Base-by-base conservation (phyloP, 495 filamentous ascomycete species). In the Oidiodendron maius region DNA sequence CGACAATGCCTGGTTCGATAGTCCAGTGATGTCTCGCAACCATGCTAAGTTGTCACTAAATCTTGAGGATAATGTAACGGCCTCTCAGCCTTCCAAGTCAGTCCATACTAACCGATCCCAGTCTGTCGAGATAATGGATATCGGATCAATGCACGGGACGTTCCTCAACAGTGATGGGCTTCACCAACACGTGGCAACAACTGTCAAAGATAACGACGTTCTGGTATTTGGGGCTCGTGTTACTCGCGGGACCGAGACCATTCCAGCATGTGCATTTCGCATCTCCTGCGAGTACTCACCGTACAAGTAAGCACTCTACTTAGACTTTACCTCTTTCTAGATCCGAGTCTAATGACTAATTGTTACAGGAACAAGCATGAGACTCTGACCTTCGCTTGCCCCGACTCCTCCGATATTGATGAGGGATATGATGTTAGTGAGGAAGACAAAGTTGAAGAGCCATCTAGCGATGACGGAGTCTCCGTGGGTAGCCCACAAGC, bases 1-100 rank as follows among this genome's bases (percentile, higher is more conserved):
- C 2, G 61, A 81, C 45, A 96, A 94, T 66, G 83, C 71, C 9
- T 87, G 79, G 72, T 88, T 90, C 51, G 78, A 90, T 25, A 89
- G 81, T 56, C 78, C 86, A 0, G 86, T 94, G 20, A 84, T 96
- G 75, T 93, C 87, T 22, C 75, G 89, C 23, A 62, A 77, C 9
- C 89, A 96, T 68, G 89, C 87, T 10, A 65, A 74, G 42, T 56
- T 95, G 8, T 49, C 58, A 10, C 65, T 73, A 10, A 59, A 70
- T 34, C 28, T 65, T 3, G 59, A 75, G 1, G 48, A 60, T 3
- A 64, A 71, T 60, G 80, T 81, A 53, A 37, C n/a, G 66, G 41
- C 13, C 21, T 10, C 15, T 15, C 30, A 25, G 25, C 11, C 38
- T 18, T 12, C 16, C 35, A n/a, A 35, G 37, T 37, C 23, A 21